Base-by-base conservation (phyloP, 2,329 filamentous ascomycete genomes). In the Colletotrichum acutatum region DNA sequence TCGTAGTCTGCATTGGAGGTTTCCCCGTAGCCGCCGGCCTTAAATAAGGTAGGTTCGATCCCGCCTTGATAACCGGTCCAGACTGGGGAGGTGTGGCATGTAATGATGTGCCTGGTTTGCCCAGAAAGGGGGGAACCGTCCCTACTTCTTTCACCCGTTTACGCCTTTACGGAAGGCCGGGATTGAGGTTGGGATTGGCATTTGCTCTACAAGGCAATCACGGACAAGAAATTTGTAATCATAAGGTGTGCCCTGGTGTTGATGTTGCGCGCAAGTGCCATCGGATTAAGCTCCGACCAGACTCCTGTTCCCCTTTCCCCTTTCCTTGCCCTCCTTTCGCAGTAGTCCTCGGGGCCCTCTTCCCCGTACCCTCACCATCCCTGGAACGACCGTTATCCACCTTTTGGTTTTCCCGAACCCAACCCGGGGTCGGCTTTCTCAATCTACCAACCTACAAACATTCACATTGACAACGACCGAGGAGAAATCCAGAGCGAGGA, bases 241-340 rank as follows among this genome's bases (percentile, higher is more conserved):
- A 0, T 49, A 49, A 49, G 42, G 42, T 49, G 42, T 19, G 19
- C 7, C 34, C 42, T 0, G 12, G 16, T 5, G 26, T 52, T 22
- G 49, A 56, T 49, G n/a, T 68, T 68, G 46, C 12, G 14, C 30
- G 49, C 42, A 52, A n/a, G 49, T 19, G 34, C 49, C 58, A 57
- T 71, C 26, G n/a, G 46, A 57, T 61, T 46, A 71, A 67, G 63
- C 56, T 71, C 68, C 63, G 24, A 46, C 26, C 26, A 37, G 24
- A 19, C 56, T 49, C 53, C 32, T 53, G 34, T 32, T 49, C 59
- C 32, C 7, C 49, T 26, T 16, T 0, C 46, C 6, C 52, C 26
- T 49, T 42, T 19, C 37, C 37, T 42, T 42, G 9, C 37, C 37
- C 37, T 42, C 37, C 16, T 42, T 19, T 7, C 5, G 14, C 5